These are phyloP conservation scores for Priceomyces carsonii DNA, from an alignment of 805 yeast genomes.

Conservation along the genomic window DNA sequence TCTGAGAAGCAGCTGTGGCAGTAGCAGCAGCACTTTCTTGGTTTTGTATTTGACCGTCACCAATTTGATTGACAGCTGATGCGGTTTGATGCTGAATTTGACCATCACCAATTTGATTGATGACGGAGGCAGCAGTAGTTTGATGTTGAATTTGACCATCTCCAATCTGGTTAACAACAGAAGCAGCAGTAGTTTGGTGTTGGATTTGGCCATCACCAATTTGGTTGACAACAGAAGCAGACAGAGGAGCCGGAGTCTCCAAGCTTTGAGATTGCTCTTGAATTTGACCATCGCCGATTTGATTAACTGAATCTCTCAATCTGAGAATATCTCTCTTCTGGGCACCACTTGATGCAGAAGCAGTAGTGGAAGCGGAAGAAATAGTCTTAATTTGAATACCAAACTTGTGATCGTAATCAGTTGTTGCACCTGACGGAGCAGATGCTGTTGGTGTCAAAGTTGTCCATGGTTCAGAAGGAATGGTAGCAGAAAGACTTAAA, in stretches of 20 bases:
- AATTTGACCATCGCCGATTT: constrained; percentile 64
- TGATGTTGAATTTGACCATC: constrained; percentile 51
- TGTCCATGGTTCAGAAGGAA: constrained; percentile 69
- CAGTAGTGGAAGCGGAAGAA: constrained; percentile 19
- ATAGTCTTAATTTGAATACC: constrained; percentile 69
- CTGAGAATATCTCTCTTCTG: constrained; percentile 9
- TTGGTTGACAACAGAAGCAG: constrained; percentile 29
- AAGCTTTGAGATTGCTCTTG: constrained; percentile 42
- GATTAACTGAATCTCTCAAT: constrained; percentile 44
- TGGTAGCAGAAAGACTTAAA: constrained; percentile 58
- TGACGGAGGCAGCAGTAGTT: constrained; percentile 26
- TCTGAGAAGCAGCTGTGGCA: constrained; percentile 30
- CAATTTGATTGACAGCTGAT: constrained; percentile 25
- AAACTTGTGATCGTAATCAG: constrained; percentile 56
- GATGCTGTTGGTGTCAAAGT: constrained; percentile 67
- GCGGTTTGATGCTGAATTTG: constrained; percentile 33
- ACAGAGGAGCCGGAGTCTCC: constrained; percentile 23
- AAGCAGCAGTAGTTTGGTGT: constrained; percentile 30
- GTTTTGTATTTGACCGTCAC: constrained; percentile 37
- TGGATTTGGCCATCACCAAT: constrained; percentile 37
- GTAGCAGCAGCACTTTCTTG: constrained; percentile 17
- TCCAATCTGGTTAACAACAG: constrained; percentile 47
- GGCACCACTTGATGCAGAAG: constrained; percentile 3
- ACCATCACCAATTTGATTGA: constrained; percentile 37
- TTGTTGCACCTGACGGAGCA: constrained; percentile 52